These are phyloP conservation scores for Ambrosiella cleistominuta DNA, from an alignment of 2,329 filamentous ascomycete species.

Conservation along the genomic window DNA sequence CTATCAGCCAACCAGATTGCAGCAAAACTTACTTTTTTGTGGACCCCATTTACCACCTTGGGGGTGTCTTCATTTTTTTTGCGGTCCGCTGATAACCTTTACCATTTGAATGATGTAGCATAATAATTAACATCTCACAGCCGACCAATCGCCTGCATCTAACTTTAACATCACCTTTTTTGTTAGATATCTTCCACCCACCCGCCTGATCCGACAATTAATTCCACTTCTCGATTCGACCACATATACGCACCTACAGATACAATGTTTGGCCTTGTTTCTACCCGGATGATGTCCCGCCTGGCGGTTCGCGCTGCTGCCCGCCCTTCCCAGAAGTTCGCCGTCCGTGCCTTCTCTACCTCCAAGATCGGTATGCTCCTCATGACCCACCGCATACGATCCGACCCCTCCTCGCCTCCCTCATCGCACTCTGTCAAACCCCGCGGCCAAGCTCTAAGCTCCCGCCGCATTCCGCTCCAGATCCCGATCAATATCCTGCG, in stretches of 20 bases:
- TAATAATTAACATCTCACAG: background rate
- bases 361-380: constrained; percentile 21
- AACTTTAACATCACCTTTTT: background rate
- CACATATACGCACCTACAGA: background rate
- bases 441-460: background rate
- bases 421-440: constrained; percentile 1
- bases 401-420: background rate
- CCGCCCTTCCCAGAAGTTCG: constrained; percentile 23
- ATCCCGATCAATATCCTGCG: background rate
- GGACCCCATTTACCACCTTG: background rate
- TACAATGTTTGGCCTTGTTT: constrained; percentile 44
- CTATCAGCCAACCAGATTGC: background rate
- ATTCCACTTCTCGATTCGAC: background rate
- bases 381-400: background rate
- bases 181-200: background rate
- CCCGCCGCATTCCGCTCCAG: background rate
- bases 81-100: background rate
- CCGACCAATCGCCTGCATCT: background rate
- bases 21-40: background rate
- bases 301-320: constrained; percentile 19
- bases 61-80: background rate
- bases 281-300: constrained; percentile 33
- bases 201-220: background rate
- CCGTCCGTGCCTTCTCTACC: constrained; percentile 25
- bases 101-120: background rate